Evolutionary conservation across 805 yeast species (phyloP).

Genomic region (Schizosaccharomyces octosporus): DNA sequence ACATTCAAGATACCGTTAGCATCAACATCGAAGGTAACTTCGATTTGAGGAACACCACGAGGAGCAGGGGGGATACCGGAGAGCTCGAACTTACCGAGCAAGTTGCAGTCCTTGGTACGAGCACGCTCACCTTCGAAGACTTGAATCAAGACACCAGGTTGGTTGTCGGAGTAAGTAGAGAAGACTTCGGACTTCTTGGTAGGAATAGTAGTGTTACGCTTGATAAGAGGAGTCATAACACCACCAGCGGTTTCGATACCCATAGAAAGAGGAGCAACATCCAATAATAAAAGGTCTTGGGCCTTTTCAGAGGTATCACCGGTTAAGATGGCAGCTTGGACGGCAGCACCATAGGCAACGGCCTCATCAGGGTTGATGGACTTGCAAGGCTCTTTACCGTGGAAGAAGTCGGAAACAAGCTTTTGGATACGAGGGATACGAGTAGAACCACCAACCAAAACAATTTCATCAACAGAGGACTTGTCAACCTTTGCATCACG

Average conservation of each 20-base stretch:
- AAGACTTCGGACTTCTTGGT: conserved; percentile 91
- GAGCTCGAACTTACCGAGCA: conserved; percentile 89
- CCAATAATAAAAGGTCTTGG: conserved; percentile 77
- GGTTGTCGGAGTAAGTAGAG: conserved; percentile 94
- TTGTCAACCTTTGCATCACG: conserved; percentile 77
- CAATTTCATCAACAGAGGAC: conserved; percentile 75
- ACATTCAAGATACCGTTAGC: conserved; percentile 95
- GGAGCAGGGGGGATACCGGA: conserved; percentile 96
- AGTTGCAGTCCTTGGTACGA: conserved; percentile 81
- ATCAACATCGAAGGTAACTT: conserved; percentile 89
- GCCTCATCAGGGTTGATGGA: conserved; percentile 97
- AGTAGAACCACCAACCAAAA: conserved; percentile 91
- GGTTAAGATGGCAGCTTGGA: conserved; percentile 86
- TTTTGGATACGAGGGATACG: conserved; percentile 95
- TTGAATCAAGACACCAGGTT: conserved; percentile 94
- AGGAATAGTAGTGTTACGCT: conserved; percentile 95
- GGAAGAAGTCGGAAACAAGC: conserved; percentile 84
- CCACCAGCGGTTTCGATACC: conserved; percentile 99
- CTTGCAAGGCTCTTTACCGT: conserved; percentile 91
- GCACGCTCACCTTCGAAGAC: conserved; percentile 97
- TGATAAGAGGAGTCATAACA: conserved; percentile 92
- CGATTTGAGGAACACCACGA: conserved; percentile 95
- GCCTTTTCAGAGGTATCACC: conserved; percentile 94
- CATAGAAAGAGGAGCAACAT: conserved; percentile 88
- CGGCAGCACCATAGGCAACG: conserved; percentile 98